These are phyloP conservation scores for Hemisphaericaspora lyxosophila DNA, from an alignment of 1,139 yeast genomes.

Conservation along the genomic window DNA sequence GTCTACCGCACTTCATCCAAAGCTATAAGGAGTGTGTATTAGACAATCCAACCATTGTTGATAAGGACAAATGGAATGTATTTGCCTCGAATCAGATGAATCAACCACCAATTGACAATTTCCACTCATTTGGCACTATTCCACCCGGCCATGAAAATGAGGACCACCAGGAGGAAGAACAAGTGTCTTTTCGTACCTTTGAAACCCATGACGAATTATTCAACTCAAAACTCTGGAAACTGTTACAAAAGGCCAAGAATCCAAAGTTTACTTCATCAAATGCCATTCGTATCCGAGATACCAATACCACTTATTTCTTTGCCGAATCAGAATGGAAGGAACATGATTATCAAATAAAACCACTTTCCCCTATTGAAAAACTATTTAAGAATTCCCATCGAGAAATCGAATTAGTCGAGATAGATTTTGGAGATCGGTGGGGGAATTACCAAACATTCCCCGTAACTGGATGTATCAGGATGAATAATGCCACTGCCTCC, in stretches of 20 bases:
- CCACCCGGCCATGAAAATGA: background rate
- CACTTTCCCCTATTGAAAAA: background rate
- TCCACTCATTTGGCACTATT: background rate
- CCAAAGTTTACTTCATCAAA: background rate
- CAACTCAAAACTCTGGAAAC: slow-evolving; percentile 4
- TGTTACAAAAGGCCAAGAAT: slow-evolving; percentile 1
- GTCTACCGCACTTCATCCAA: background rate
- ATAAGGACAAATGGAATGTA: no score
- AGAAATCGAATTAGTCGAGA: slow-evolving; percentile 4
- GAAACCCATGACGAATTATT: background rate
- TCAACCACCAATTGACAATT: background rate
- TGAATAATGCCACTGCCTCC: slow-evolving; percentile 6
- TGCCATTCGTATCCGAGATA: slow-evolving; percentile 1
- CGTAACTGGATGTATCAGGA: slow-evolving; percentile 11
- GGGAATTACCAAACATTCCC: slow-evolving; percentile 2
- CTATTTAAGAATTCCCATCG: background rate
- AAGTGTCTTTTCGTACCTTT: slow-evolving; percentile 1
- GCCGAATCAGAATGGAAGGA: slow-evolving; percentile 3
- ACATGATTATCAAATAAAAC: background rate
- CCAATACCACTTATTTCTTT: slow-evolving; percentile 3
- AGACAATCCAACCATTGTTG: background rate
- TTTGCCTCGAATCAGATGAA: no score
- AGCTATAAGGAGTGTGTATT: background rate
- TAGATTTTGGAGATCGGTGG: slow-evolving; percentile 1
- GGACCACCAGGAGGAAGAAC: background rate